Conservation (phyloP, 768 basidiomycete species). For the Floccularia luteovirens region DNA sequence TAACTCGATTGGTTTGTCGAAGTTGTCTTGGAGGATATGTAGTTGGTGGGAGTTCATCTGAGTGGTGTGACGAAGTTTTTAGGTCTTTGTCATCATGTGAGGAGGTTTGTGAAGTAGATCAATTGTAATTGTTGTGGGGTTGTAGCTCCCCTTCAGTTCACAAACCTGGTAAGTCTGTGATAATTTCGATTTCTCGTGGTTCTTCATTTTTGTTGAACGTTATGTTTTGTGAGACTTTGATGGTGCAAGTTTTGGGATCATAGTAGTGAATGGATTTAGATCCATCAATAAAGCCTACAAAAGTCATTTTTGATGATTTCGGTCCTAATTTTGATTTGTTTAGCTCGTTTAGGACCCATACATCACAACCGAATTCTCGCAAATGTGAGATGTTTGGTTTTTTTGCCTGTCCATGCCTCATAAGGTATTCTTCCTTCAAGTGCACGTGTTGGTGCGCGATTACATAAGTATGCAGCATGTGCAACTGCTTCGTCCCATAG, state of each 20-base stretch:
- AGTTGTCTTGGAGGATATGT: too few species aligned
- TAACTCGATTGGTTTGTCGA: too few species aligned
- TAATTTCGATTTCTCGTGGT: too few species aligned
- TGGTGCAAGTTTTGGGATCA: constrained; percentile 8
- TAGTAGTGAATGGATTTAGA: constrained; percentile 16
- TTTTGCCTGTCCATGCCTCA: constrained; percentile 9
- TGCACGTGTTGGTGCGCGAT: constrained; percentile 14
- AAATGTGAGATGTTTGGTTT: constrained; percentile 21
- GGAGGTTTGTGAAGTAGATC: too few species aligned
- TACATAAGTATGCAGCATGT: constrained; percentile 19
- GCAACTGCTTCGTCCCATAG: constrained; percentile 23
- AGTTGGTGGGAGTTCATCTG: too few species aligned
- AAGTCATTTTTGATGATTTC: constrained; percentile 11
- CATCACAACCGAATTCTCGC: constrained; percentile 16
- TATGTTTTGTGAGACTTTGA: constrained; percentile 18
- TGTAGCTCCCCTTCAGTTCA: too few species aligned
- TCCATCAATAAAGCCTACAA: constrained; percentile 16
- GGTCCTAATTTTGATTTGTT: constrained; percentile 12
- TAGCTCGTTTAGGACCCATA: constrained; percentile 13
- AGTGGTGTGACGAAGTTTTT: too few species aligned
- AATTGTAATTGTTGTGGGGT: too few species aligned
- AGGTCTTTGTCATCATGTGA: too few species aligned
- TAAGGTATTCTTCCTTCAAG: constrained; percentile 15
- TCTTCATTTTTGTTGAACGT: constrained; percentile 15
- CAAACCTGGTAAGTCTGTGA: too few species aligned